phyloP scores from a whole-genome alignment of 192 early-diverging fungal genomes.

The Entrophospora sp. region DNA sequence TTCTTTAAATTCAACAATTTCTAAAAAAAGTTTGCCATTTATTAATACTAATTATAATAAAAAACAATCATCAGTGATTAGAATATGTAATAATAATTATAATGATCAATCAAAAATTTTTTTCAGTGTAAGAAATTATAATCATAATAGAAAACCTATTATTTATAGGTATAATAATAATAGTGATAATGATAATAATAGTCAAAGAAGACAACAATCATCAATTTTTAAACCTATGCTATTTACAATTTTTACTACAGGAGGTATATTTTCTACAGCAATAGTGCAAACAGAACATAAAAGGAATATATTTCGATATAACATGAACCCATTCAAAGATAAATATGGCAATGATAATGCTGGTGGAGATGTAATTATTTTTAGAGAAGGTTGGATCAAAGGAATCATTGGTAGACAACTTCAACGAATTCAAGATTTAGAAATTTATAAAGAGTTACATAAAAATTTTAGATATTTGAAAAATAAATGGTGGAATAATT shows the following conservation, averaged over 20 bases:
- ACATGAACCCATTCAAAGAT: conserved; percentile 24
- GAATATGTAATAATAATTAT: too few species aligned
- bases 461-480: conserved; percentile 23
- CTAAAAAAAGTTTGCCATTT: too few species aligned
- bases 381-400: conserved; percentile 22
- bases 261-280: conserved; percentile 29
- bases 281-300: conserved; percentile 27
- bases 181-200: too few species aligned
- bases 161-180: too few species aligned
- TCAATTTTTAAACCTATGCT: conserved; percentile 32
- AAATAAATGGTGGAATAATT: conserved; percentile 26
- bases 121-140: too few species aligned
- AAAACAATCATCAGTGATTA: too few species aligned
- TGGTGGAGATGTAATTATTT: conserved; percentile 21
- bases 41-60: too few species aligned
- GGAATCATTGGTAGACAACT: conserved; percentile 19
- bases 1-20: too few species aligned
- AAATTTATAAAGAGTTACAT: conserved; percentile 30
- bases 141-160: too few species aligned
- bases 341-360: conserved; percentile 21
- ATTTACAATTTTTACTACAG: conserved; percentile 33
- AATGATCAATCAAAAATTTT: too few species aligned
- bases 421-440: conserved; percentile 27
- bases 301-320: conserved; percentile 23
- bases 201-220: conserved; percentile 21